phyloP scores from a whole-genome alignment of 345 rosid species.

The Rhodamnia rubescens region DNA sequence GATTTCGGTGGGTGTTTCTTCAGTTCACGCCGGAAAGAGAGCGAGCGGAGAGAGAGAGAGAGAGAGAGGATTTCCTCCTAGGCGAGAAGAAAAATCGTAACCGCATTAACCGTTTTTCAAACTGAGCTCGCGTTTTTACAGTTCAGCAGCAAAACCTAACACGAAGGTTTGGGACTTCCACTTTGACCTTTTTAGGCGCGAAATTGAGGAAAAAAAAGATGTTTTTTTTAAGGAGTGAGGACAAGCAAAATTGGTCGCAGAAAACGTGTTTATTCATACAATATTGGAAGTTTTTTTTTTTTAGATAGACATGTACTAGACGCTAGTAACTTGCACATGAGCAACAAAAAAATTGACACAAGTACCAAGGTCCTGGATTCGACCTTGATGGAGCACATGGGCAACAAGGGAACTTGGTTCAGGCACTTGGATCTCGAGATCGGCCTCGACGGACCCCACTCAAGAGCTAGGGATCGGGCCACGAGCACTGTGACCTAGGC shows the following conservation, averaged over 20 bases:
- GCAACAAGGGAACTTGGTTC: too few species aligned
- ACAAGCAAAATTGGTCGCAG: neutral
- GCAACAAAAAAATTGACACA: rapidly evolving
- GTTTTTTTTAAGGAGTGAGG: neutral
- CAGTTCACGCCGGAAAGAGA: neutral
- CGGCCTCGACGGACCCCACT: too few species aligned
- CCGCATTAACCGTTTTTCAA: neutral
- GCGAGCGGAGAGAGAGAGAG: neutral
- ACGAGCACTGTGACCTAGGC: too few species aligned
- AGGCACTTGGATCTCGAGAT: too few species aligned
- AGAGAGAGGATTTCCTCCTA: neutral
- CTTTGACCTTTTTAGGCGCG: neutral
- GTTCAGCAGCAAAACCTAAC: neutral
- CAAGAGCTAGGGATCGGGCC: too few species aligned
- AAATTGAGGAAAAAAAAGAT: neutral
- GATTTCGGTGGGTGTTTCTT: slow-evolving; percentile 4
- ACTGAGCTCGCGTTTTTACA: neutral
- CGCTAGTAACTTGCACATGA: too few species aligned
- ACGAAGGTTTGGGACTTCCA: neutral
- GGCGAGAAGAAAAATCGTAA: neutral
- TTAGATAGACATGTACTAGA: too few species aligned
- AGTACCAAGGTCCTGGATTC: too few species aligned
- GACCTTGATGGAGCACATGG: too few species aligned
- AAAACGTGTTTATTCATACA: neutral
- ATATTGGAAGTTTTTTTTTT: neutral